Evolutionary conservation across 2,329 filamentous ascomycete genomes (phyloP).

Genomic region (Lecanosticta acicola): DNA sequence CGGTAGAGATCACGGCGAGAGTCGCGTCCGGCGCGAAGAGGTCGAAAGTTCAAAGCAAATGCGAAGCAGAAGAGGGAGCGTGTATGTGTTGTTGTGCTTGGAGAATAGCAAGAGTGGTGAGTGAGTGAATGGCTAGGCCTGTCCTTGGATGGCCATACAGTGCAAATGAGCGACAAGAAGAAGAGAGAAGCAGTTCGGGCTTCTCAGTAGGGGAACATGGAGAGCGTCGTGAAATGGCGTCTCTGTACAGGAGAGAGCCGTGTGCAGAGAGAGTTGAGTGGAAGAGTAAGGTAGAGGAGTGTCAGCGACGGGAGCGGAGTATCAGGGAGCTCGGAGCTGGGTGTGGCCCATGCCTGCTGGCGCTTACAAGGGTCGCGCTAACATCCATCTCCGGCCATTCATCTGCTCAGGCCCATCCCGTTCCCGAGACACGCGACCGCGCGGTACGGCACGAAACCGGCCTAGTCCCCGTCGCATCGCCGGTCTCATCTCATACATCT

Average conservation of each 20-base stretch:
- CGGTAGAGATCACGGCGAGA: slow-evolving; percentile 6
- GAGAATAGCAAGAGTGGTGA: background rate
- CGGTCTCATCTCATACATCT: no score
- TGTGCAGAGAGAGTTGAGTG: no score
- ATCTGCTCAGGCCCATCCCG: background rate
- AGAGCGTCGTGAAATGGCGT: background rate
- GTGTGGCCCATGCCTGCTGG: background rate
- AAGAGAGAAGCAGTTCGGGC: background rate
- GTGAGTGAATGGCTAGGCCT: slow-evolving; percentile 2
- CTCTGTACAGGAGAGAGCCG: background rate
- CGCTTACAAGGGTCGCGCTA: background rate
- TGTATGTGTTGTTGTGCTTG: background rate
- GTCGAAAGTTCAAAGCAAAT: background rate
- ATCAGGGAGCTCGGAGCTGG: background rate
- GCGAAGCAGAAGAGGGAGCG: background rate
- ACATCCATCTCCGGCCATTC: background rate
- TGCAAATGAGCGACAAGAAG: slow-evolving; percentile 4
- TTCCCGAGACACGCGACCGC: no score
- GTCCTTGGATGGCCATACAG: background rate
- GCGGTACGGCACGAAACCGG: no score
- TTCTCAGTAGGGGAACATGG: background rate
- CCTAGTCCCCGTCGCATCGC: no score
- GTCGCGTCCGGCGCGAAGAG: slow-evolving; percentile 8
- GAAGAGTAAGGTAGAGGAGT: no score
- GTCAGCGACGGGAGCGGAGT: no score